Conservation (phyloP, 495 filamentous ascomycete species). For the Neurospora sp. region DNA sequence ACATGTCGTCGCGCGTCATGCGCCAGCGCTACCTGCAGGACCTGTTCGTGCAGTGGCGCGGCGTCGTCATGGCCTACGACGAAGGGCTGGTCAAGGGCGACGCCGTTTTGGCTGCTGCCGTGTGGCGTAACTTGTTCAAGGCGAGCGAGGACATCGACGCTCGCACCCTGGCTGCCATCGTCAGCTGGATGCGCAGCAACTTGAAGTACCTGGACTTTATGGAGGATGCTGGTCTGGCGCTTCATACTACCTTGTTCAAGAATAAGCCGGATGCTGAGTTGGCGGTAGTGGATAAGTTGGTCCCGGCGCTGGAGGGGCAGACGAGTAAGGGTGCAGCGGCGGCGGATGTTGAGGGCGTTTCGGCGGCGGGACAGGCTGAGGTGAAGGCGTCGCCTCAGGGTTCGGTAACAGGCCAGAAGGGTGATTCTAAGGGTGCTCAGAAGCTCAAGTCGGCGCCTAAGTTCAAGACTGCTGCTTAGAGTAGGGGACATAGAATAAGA, state of each 20-base stretch:
- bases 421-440: neutral
- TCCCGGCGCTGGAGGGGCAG: slow-evolving; percentile 13
- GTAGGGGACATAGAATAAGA: neutral
- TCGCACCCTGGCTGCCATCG: slow-evolving; percentile 58
- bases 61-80: slow-evolving; percentile 72
- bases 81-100: slow-evolving; percentile 77
- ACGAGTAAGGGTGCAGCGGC: slow-evolving; percentile 2
- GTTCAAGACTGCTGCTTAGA: neutral
- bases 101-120: slow-evolving; percentile 71
- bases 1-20: slow-evolving; percentile 49
- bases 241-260: slow-evolving; percentile 26
- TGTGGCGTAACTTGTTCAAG: slow-evolving; percentile 92
- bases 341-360: neutral
- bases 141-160: slow-evolving; percentile 61
- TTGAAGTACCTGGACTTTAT: slow-evolving; percentile 53
- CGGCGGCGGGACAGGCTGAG: neutral
- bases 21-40: slow-evolving; percentile 87
- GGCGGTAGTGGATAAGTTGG: slow-evolving; percentile 27
- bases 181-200: slow-evolving; percentile 65
- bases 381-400: neutral
- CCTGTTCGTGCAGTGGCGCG: slow-evolving; percentile 84
- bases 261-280: slow-evolving; percentile 31
- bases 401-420: neutral
- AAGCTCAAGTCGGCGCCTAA: neutral
- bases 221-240: slow-evolving; percentile 41